These are phyloP conservation scores for Prunus dulcis DNA, from an alignment of 306 rosid species.

Conservation along the genomic window DNA sequence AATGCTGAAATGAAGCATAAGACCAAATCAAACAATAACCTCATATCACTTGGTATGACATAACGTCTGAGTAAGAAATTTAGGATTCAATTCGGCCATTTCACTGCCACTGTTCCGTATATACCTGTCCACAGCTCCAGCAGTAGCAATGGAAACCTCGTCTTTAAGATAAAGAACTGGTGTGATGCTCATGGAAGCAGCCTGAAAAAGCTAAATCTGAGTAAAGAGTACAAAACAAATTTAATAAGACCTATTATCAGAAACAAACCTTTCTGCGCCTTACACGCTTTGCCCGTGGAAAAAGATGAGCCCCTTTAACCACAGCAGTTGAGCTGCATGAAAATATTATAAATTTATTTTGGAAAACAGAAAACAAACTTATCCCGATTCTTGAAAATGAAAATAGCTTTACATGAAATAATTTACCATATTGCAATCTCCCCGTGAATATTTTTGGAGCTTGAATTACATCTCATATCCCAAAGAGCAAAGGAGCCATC, in stretches of 20 bases:
- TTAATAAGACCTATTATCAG: conserved; percentile 6
- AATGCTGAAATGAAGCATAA: no score
- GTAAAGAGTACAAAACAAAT: conserved; percentile 9
- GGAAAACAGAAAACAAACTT: not conserved
- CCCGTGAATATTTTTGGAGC: conserved; percentile 29
- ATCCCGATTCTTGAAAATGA: not conserved
- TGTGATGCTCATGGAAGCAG: conserved; percentile 87
- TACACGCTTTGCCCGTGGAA: conserved; percentile 49
- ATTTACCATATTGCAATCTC: conserved; percentile 49
- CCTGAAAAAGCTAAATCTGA: conserved; percentile 41
- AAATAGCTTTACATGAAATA: not conserved
- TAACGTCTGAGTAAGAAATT: no score
- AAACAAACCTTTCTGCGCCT: conserved; percentile 70
- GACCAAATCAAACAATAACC: no score
- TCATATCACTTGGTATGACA: no score
- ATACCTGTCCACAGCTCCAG: conserved; percentile 93
- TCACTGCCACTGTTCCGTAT: conserved; percentile 5
- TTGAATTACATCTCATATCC: conserved; percentile 77
- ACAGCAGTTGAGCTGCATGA: conserved; percentile 56
- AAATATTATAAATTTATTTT: conserved; percentile 8
- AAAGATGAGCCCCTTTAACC: conserved; percentile 71
- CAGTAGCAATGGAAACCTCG: conserved; percentile 78
- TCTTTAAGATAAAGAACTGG: conserved; percentile 88
- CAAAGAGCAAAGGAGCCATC: conserved; percentile 92
- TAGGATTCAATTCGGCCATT: no score